phyloP scores from a whole-genome alignment of 176 grass and related monocot genomes.

The Phoenix dactylifera region DNA sequence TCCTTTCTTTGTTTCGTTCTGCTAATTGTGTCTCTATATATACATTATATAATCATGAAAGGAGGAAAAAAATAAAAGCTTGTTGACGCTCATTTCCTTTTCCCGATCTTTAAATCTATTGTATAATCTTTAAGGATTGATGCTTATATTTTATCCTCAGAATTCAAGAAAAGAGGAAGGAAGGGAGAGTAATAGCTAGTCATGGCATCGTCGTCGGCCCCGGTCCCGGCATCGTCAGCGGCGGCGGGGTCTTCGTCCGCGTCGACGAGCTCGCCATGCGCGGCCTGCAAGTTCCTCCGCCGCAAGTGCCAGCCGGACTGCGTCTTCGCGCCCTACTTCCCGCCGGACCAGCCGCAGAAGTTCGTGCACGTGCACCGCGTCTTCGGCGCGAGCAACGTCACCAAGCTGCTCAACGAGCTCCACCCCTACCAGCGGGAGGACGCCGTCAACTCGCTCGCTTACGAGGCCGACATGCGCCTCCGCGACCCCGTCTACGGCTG shows the following conservation, averaged over 20 bases:
- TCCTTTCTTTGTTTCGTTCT: too few relatives aligned
- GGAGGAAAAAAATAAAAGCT: too few relatives aligned
- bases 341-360: constrained; percentile 96
- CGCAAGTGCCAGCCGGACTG: constrained; percentile 98
- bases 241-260: constrained; percentile 21
- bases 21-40: too few relatives aligned
- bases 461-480: constrained; percentile 98
- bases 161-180: not conserved
- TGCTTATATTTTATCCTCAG: not conserved
- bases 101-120: too few relatives aligned
- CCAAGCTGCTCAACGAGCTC: constrained; percentile 92
- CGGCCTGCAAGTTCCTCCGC: constrained; percentile 94
- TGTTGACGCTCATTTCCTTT: too few relatives aligned
- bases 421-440: constrained; percentile 85
- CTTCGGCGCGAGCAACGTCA: constrained; percentile 98
- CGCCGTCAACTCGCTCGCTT: constrained; percentile 93
- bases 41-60: too few relatives aligned
- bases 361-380: constrained; percentile 97
- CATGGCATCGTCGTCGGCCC: constrained; percentile 7
- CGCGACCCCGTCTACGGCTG: constrained; percentile 96
- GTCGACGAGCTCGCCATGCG: constrained; percentile 79
- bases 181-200: too few relatives aligned
- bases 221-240: constrained; percentile 12
- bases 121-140: too few relatives aligned
- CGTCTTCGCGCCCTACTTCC: constrained; percentile 99